phyloP scores from a whole-genome alignment of 1,139 yeast genomes.

The Yamadazyma pseudoaaseri region DNA sequence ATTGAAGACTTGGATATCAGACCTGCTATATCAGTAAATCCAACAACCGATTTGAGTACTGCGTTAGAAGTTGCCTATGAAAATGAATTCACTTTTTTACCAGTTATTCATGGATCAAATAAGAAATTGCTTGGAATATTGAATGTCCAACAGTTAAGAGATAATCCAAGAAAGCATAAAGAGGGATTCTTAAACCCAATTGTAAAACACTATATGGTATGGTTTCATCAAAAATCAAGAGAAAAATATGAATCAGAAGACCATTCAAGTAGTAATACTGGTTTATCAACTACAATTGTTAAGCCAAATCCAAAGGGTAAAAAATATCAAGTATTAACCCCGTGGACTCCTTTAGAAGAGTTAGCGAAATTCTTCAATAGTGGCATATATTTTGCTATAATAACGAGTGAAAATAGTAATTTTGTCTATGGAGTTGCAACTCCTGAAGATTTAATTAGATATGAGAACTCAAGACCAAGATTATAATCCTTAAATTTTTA shows the following conservation, averaged over 20 bases:
- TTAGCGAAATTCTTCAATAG: conserved; percentile 51
- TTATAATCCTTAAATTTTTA: conserved; percentile 45
- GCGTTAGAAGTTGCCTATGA: conserved; percentile 54
- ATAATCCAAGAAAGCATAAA: conserved; percentile 20
- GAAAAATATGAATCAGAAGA: conserved; percentile 27
- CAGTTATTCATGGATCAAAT: conserved; percentile 52
- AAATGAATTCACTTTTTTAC: conserved; percentile 55
- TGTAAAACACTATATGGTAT: conserved; percentile 41
- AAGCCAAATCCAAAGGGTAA: conserved; percentile 29
- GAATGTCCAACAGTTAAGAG: conserved; percentile 46
- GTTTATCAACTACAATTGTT: conserved; percentile 23
- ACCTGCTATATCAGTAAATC: conserved; percentile 59
- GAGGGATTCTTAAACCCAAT: conserved; percentile 28
- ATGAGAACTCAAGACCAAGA: conserved; percentile 53
- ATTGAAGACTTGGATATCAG: conserved; percentile 62
- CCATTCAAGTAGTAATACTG: conserved; percentile 9
- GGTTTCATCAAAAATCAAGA: conserved; percentile 42
- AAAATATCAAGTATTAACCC: conserved; percentile 47
- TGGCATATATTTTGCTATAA: conserved; percentile 57
- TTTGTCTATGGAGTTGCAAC: conserved; percentile 66
- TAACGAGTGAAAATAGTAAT: conserved; percentile 53
- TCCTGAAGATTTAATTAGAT: conserved; percentile 56
- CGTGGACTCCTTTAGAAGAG: conserved; percentile 56
- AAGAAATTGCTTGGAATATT: conserved; percentile 56
- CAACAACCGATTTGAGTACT: conserved; percentile 46